phyloP scores from a whole-genome alignment of 164 flowering plant species.

The Aristolochia contorta region DNA sequence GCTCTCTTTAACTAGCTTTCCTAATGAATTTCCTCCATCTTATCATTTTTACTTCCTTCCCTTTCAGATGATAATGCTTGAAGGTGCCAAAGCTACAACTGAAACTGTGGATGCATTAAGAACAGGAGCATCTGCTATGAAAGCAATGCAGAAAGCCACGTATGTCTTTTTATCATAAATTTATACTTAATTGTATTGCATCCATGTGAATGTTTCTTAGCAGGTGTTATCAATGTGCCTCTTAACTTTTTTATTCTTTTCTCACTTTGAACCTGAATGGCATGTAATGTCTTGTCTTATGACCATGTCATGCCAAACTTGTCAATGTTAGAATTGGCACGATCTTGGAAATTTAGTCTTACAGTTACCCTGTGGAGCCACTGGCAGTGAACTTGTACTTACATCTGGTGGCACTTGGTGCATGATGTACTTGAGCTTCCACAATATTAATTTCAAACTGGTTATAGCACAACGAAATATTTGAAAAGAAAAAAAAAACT shows the following conservation, averaged over 20 bases:
- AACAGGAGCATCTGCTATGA: slow-evolving; percentile 11
- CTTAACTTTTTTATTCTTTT: not conserved
- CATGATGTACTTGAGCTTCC: not conserved
- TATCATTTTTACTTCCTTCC: not conserved
- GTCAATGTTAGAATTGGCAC: not conserved
- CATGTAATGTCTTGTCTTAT: not conserved
- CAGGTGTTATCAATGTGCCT: too few relatives aligned
- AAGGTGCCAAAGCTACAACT: slow-evolving; percentile 13
- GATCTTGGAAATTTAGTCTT: not conserved
- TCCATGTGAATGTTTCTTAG: not conserved
- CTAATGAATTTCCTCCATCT: not conserved
- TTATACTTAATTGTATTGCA: not conserved
- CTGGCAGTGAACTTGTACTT: not conserved
- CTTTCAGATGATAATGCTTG: slow-evolving; percentile 17
- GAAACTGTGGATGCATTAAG: slow-evolving; percentile 13
- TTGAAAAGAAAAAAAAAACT: too few relatives aligned
- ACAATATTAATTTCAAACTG: not conserved
- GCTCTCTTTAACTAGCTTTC: not conserved
- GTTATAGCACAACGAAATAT: not conserved
- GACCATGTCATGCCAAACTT: not conserved
- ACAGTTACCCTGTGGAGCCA: too few relatives aligned
- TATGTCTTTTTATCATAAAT: not conserved
- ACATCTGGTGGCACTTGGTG: not conserved
- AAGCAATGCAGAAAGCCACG: slow-evolving; percentile 9
- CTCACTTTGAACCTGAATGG: not conserved